A percentile compares a stretch with the other conserved stretches of the same genome.
Evolutionary conservation across 139 green algal species (phyloP).

Genomic region (Coelastrella sp.): DNA sequence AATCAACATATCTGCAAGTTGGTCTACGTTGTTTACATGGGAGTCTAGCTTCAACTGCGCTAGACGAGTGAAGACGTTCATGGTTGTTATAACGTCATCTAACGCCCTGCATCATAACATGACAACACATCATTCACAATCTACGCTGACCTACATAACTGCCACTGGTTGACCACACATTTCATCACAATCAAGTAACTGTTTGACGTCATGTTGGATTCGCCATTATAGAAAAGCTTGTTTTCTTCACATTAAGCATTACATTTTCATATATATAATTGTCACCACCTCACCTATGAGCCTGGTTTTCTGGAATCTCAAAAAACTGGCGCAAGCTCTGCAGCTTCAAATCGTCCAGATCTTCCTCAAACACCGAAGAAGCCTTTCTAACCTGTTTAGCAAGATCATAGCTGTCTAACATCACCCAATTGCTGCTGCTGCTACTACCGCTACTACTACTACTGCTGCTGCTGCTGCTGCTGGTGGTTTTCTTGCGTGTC

Average conservation of each 20-base stretch:
- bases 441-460: neutral
- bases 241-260: no score
- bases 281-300: constrained; percentile 24
- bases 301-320: neutral
- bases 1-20: neutral
- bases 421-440: neutral
- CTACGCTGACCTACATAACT: neutral
- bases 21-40: neutral
- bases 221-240: no score
- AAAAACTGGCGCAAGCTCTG: neutral
- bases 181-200: no score
- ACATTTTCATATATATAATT: no score
- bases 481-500: neutral
- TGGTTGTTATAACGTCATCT: neutral
- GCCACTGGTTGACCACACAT: no score
- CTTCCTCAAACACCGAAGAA: no score
- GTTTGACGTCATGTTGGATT: no score
- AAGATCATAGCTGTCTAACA: no score
- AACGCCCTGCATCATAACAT: constrained; percentile 21
- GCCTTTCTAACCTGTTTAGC: no score
- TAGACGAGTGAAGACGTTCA: neutral
- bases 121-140: neutral
- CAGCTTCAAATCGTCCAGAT: no score
- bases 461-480: neutral
- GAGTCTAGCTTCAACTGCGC: neutral